Percentiles rank a stretch among this genome's conserved stretches.
These are phyloP conservation scores for Raffaelea albimanens DNA, from an alignment of 2,329 filamentous ascomycete genomes.

Conservation along the genomic window DNA sequence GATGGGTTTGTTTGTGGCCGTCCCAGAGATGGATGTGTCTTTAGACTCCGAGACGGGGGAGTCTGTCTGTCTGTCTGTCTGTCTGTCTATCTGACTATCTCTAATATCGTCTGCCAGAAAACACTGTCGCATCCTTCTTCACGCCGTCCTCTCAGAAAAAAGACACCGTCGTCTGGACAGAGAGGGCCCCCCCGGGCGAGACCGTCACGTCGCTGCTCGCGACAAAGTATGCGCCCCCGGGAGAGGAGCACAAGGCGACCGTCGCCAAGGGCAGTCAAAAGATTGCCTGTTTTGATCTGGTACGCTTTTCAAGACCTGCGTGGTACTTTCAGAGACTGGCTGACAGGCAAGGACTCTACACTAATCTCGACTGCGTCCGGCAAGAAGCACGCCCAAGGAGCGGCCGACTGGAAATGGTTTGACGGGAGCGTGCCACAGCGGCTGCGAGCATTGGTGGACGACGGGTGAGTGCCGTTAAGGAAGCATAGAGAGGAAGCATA, in stretches of 20 bases:
- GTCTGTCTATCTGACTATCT: constrained; percentile 11
- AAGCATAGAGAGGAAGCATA: too few relatives aligned
- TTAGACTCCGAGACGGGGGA: too few relatives aligned
- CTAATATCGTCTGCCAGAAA: constrained; percentile 35
- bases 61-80: background rate
- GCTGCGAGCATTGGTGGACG: constrained; percentile 57
- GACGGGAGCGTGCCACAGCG: constrained; percentile 56
- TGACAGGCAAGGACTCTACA: constrained; percentile 62
- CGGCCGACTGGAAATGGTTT: constrained; percentile 94
- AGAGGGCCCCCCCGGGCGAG: constrained; percentile 45
- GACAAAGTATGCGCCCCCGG: constrained; percentile 54
- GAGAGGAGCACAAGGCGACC: constrained; percentile 12
- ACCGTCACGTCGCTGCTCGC: constrained; percentile 56
- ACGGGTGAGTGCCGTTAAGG: constrained; percentile 58
- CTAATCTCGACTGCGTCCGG: constrained; percentile 73
- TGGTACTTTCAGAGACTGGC: background rate
- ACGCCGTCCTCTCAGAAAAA: constrained; percentile 79
- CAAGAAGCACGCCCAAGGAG: constrained; percentile 62
- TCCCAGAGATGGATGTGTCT: too few relatives aligned
- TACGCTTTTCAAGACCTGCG: background rate
- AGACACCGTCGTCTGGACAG: constrained; percentile 62
- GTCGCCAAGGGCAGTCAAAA: constrained; percentile 36
- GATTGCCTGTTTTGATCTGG: constrained; percentile 63
- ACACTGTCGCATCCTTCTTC: constrained; percentile 75
- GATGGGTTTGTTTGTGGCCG: too few relatives aligned